Percentiles rank a stretch among this genome's conserved stretches.
Conservation (phyloP, 1,139 yeast species). For the Geotrichum candidum region DNA sequence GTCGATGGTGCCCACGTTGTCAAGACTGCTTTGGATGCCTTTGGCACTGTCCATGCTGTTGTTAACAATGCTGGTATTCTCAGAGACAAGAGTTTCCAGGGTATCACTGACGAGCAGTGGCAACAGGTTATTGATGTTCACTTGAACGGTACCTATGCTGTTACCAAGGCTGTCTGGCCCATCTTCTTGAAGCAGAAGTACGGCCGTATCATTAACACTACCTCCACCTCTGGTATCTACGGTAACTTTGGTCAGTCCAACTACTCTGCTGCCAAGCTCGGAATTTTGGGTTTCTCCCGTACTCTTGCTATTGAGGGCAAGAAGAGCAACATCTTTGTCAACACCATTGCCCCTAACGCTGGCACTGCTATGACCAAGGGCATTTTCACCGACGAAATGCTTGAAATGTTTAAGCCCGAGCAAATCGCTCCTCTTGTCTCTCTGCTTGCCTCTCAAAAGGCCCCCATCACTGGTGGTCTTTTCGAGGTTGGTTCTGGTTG, state of each 20-base stretch:
- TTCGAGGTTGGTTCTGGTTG: slow-evolving; percentile 86
- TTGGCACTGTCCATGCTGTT: slow-evolving; percentile 80
- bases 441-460: slow-evolving; percentile 65
- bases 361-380: slow-evolving; percentile 96
- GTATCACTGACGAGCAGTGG: slow-evolving; percentile 86
- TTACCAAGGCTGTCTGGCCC: slow-evolving; percentile 93
- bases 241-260: slow-evolving; percentile 98
- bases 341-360: slow-evolving; percentile 93
- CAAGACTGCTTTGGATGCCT: slow-evolving; percentile 67
- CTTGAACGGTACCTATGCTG: slow-evolving; percentile 71
- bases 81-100: slow-evolving; percentile 81
- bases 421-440: slow-evolving; percentile 90
- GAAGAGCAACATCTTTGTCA: slow-evolving; percentile 66
- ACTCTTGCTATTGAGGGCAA: slow-evolving; percentile 90
- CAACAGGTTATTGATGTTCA: slow-evolving; percentile 74
- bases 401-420: slow-evolving; percentile 77
- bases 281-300: slow-evolving; percentile 75
- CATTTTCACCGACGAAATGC: slow-evolving; percentile 71
- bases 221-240: slow-evolving; percentile 94
- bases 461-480: slow-evolving; percentile 61
- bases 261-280: slow-evolving; percentile 90
- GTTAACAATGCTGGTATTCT: slow-evolving; percentile 93
- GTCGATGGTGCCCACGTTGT: slow-evolving; percentile 70
- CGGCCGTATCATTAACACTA: slow-evolving; percentile 81
- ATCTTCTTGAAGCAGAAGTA: slow-evolving; percentile 67